phyloP scores from a whole-genome alignment of 2,329 filamentous ascomycete genomes.

The Atkinsonella hypoxylon region DNA sequence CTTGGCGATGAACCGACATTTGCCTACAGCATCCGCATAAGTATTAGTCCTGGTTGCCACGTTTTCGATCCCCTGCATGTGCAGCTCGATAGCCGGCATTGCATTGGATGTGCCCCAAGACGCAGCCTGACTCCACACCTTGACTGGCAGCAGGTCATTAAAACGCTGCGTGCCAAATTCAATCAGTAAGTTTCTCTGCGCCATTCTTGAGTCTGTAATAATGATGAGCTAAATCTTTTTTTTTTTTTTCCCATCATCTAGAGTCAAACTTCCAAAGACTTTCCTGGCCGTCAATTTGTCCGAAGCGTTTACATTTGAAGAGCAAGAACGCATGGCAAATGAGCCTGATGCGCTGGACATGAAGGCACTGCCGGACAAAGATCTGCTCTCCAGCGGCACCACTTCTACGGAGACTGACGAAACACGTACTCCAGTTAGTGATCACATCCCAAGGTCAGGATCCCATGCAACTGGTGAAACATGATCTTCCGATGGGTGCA shows the following conservation, averaged over 20 bases:
- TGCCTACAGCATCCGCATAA: constrained; percentile 93
- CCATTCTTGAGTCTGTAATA: not conserved
- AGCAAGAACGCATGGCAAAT: constrained; percentile 37
- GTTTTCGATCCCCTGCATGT: constrained; percentile 94
- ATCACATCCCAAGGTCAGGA: not conserved
- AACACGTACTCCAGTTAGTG: not conserved
- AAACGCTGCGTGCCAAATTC: constrained; percentile 88
- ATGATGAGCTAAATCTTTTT: not conserved
- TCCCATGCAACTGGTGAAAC: not conserved
- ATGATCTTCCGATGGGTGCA: not conserved
- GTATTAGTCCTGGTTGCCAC: constrained; percentile 89
- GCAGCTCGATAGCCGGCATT: constrained; percentile 90
- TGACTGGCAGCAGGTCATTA: constrained; percentile 95
- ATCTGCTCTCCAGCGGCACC: constrained; percentile 12
- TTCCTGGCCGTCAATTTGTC: constrained; percentile 54
- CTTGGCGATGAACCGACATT: constrained; percentile 54
- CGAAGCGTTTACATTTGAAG: constrained; percentile 48
- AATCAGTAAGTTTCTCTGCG: constrained; percentile 55
- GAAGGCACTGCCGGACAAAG: constrained; percentile 25
- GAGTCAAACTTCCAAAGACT: constrained; percentile 54
- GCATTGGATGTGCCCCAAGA: constrained; percentile 86
- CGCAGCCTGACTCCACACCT: constrained; percentile 81
- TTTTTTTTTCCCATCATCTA: constrained; percentile 16
- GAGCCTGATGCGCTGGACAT: constrained; percentile 38
- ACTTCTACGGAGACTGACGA: not conserved